Evolutionary conservation across 495 filamentous ascomycete genomes (phyloP).

Genomic region (Neurospora sp.): DNA sequence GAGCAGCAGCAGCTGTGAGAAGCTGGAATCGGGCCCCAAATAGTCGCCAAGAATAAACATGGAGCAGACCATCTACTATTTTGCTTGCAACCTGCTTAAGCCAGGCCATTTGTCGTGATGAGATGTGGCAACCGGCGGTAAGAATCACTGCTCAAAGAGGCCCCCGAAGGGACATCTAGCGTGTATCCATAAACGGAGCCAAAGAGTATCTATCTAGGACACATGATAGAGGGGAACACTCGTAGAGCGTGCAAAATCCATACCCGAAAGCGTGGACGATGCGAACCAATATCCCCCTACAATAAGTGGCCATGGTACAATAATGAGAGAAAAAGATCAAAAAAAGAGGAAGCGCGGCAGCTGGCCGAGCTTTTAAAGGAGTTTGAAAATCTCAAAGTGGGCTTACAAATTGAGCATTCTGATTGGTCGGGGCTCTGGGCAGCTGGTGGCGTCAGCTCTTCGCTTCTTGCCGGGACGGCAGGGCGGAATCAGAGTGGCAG

Average conservation of each 20-base stretch:
- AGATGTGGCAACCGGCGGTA: constrained; percentile 53
- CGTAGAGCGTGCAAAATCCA: constrained; percentile 13
- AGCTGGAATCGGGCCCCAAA: not conserved
- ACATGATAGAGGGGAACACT: constrained; percentile 54
- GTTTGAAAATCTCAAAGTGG: not conserved
- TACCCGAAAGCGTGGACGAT: constrained; percentile 2
- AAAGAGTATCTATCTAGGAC: constrained; percentile 41
- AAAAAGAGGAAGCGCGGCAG: constrained; percentile 10
- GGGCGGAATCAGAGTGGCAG: not conserved
- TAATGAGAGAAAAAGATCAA: constrained; percentile 37
- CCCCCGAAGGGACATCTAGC: constrained; percentile 32
- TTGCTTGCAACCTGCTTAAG: not conserved
- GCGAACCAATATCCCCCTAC: constrained; percentile 55
- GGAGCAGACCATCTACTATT: not conserved
- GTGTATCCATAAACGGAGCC: constrained; percentile 53
- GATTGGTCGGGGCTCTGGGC: constrained; percentile 13
- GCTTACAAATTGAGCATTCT: constrained; percentile 15
- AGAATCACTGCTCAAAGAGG: constrained; percentile 44
- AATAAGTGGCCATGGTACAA: constrained; percentile 71
- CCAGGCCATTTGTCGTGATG: not conserved
- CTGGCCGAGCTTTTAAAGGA: constrained; percentile 11
- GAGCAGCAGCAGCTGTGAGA: not conserved
- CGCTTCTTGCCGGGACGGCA: not conserved
- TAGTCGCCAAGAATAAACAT: not conserved
- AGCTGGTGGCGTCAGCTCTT: not conserved